Conservation (phyloP, 2,329 filamentous ascomycete species). For the Epichloe brachyelytri region DNA sequence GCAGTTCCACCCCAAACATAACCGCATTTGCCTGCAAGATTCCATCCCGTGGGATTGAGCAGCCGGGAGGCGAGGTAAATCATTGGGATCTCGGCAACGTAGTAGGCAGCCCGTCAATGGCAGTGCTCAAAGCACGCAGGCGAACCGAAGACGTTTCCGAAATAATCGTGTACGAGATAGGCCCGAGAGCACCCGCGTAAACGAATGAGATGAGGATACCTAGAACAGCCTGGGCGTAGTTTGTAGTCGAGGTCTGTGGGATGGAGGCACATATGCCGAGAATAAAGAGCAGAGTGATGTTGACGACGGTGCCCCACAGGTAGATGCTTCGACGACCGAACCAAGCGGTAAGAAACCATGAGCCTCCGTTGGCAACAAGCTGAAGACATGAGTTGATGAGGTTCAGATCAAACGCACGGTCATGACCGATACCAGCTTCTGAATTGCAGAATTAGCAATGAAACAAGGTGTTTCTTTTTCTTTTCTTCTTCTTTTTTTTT, state of each 20-base stretch:
- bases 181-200: constrained; percentile 23
- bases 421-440: constrained; percentile 10
- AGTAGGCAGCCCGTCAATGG: constrained; percentile 26
- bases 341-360: constrained; percentile 22
- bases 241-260: constrained; percentile 17
- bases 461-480: not conserved
- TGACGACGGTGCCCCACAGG: constrained; percentile 21
- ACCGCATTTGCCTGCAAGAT: constrained; percentile 31
- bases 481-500: too few species aligned
- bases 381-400: constrained; percentile 16
- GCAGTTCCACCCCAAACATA: constrained; percentile 33
- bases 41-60: constrained; percentile 24
- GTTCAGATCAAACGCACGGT: constrained; percentile 13
- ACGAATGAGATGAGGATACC: constrained; percentile 27
- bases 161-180: constrained; percentile 26
- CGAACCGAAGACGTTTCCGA: constrained; percentile 30
- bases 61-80: constrained; percentile 26
- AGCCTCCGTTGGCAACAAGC: constrained; percentile 22
- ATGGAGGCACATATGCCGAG: constrained; percentile 24
- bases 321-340: constrained; percentile 28
- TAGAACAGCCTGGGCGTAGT: constrained; percentile 24
- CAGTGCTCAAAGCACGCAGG: constrained; percentile 26
- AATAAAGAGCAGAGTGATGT: constrained; percentile 22
- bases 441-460: not conserved
- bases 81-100: constrained; percentile 28